Evolutionary conservation across 106 monocot genomes (phyloP).

Genomic region (Hemerocallis citrina): DNA sequence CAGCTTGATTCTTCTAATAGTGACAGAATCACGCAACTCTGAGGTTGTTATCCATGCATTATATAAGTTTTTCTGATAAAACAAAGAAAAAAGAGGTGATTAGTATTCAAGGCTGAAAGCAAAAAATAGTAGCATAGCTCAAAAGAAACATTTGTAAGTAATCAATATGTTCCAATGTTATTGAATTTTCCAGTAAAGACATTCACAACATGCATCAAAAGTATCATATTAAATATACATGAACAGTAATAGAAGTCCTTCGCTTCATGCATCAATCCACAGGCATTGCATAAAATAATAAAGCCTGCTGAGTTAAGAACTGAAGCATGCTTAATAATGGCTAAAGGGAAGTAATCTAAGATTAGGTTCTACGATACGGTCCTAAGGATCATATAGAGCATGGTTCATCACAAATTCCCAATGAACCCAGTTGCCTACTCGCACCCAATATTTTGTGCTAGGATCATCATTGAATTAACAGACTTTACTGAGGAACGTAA

Average conservation of each 20-base stretch:
- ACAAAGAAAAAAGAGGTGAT: slow-evolving; percentile 4
- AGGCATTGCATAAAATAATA: background rate
- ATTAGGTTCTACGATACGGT: too few relatives aligned
- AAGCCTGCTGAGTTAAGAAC: background rate
- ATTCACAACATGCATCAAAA: background rate
- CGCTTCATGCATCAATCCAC: background rate
- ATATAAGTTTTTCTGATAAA: slow-evolving; percentile 42
- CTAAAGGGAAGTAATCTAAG: too few relatives aligned
- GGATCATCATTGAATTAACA: too few relatives aligned
- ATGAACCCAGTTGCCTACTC: too few relatives aligned
- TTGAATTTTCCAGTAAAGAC: background rate
- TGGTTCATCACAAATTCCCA: too few relatives aligned
- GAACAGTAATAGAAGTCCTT: background rate
- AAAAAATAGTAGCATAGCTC: background rate
- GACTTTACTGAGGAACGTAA: too few relatives aligned
- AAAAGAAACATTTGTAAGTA: slow-evolving; percentile 1
- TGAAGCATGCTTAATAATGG: too few relatives aligned
- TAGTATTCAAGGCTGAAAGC: background rate
- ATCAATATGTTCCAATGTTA: background rate
- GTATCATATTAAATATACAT: background rate
- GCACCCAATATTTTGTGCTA: too few relatives aligned
- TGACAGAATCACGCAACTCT: slow-evolving; percentile 39
- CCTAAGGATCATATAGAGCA: too few relatives aligned
- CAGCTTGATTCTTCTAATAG: slow-evolving; percentile 41
- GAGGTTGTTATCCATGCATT: slow-evolving; percentile 44